Evolutionary conservation across 1,284 basidiomycete genomes (phyloP).

Genomic region (Puccinia triticina): DNA sequence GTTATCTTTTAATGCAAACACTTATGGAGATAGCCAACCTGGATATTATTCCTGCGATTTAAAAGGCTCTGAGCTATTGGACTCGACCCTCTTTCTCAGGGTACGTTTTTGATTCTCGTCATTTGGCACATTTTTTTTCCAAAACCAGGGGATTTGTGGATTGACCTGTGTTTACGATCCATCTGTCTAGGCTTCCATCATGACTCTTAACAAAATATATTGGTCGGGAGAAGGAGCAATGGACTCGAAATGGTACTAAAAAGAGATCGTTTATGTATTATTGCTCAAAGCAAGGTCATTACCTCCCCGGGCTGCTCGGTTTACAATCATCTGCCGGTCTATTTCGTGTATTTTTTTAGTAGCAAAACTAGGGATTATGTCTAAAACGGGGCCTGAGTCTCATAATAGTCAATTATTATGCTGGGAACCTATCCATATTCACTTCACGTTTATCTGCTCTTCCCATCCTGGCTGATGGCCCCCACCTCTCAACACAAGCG

Average conservation of each 20-base stretch:
- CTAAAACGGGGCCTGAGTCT: too few relatives aligned
- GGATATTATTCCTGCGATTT: conserved; percentile 39
- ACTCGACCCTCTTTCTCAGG: conserved; percentile 20
- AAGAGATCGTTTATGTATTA: neutral
- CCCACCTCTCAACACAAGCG: too few relatives aligned
- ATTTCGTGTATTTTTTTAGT: too few relatives aligned
- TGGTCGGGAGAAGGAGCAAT: conserved; percentile 7
- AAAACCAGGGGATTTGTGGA: too few relatives aligned
- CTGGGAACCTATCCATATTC: too few relatives aligned
- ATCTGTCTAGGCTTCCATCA: conserved; percentile 24
- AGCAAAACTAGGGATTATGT: too few relatives aligned
- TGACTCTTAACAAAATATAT: conserved; percentile 40
- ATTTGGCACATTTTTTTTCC: neutral
- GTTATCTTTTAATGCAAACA: conserved; percentile 15
- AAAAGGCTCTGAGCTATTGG: conserved; percentile 31
- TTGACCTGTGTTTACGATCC: neutral
- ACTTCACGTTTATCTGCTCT: neutral
- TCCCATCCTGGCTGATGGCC: too few relatives aligned
- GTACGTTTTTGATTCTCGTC: conserved; percentile 3
- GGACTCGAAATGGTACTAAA: conserved; percentile 16
- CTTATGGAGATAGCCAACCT: neutral
- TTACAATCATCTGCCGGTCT: too few relatives aligned
- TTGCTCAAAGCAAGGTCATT: neutral
- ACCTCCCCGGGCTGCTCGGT: too few relatives aligned
- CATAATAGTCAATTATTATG: too few relatives aligned